Conservation (phyloP, 176 grass and related monocot species). For the Carex kokanica region DNA sequence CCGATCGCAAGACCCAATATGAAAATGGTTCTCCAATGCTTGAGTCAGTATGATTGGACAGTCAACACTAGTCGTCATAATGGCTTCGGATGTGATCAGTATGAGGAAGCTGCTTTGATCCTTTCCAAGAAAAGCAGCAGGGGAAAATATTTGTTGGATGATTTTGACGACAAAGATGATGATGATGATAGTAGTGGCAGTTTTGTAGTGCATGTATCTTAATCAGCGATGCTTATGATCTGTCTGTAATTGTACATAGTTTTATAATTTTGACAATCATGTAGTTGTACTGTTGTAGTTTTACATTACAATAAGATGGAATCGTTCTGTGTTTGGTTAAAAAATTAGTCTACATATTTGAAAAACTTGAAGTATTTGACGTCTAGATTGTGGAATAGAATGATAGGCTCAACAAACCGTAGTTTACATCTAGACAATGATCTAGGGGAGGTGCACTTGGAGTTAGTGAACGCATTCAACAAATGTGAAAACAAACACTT, state of each 20-base stretch:
- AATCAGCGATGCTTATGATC: too few relatives aligned
- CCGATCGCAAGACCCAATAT: constrained; percentile 38
- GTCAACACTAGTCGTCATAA: neutral
- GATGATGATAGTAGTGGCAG: constrained; percentile 23
- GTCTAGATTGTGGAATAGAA: too few relatives aligned
- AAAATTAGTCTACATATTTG: too few relatives aligned
- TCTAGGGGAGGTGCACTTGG: too few relatives aligned
- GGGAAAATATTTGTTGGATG: neutral
- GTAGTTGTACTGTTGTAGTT: neutral
- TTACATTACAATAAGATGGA: neutral
- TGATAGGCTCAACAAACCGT: too few relatives aligned
- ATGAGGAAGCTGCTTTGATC: constrained; percentile 8
- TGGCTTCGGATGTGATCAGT: neutral
- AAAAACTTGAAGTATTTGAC: too few relatives aligned
- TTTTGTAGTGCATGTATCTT: constrained; percentile 15
- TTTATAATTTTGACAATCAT: neutral
- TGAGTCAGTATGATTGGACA: constrained; percentile 15
- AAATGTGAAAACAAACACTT: too few relatives aligned
- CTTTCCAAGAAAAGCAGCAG: constrained; percentile 17
- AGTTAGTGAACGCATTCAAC: too few relatives aligned
- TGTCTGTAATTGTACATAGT: neutral
- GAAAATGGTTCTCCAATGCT: constrained; percentile 41
- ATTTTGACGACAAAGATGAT: neutral
- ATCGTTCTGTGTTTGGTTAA: neutral
- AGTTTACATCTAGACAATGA: too few relatives aligned